These are phyloP conservation scores for Obelidium mucronatum DNA, from an alignment of 192 early-diverging fungal species.

Conservation along the genomic window DNA sequence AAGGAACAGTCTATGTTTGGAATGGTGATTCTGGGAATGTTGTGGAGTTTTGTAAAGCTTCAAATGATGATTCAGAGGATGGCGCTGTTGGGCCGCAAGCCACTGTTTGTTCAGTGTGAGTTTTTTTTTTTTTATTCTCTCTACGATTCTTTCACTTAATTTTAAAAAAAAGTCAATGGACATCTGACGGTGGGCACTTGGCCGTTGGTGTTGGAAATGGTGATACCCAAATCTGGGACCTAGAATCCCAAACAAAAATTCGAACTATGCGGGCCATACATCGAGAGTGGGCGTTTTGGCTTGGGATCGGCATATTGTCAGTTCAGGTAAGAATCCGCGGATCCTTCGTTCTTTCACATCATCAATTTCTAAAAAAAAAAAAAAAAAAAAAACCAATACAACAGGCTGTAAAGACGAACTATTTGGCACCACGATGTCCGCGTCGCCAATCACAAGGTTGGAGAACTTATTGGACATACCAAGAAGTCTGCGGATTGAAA, in stretches of 20 bases:
- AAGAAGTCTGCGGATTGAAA: conserved; percentile 63
- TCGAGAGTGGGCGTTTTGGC: conserved; percentile 84
- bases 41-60: conserved; percentile 49
- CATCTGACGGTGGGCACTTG: conserved; percentile 55
- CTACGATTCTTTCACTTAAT: too few relatives aligned
- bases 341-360: too few relatives aligned
- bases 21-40: conserved; percentile 60
- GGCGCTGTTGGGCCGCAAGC: conserved; percentile 28
- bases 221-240: conserved; percentile 91
- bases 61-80: conserved; percentile 40
- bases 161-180: conserved; percentile 39
- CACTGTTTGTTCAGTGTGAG: conserved; percentile 12
- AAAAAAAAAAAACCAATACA: too few relatives aligned
- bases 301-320: conserved; percentile 85
- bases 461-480: conserved; percentile 75
- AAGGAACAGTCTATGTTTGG: conserved; percentile 62
- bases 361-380: too few relatives aligned
- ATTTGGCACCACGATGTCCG: conserved; percentile 97
- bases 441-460: conserved; percentile 78
- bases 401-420: too few relatives aligned
- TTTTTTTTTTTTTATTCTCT: too few relatives aligned
- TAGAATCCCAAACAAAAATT: conserved; percentile 74
- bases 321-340: conserved; percentile 80
- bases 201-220: conserved; percentile 78
- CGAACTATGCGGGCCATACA: conserved; percentile 85